phyloP scores from a whole-genome alignment of 768 basidiomycete genomes.

The Crepidotus variabilis region DNA sequence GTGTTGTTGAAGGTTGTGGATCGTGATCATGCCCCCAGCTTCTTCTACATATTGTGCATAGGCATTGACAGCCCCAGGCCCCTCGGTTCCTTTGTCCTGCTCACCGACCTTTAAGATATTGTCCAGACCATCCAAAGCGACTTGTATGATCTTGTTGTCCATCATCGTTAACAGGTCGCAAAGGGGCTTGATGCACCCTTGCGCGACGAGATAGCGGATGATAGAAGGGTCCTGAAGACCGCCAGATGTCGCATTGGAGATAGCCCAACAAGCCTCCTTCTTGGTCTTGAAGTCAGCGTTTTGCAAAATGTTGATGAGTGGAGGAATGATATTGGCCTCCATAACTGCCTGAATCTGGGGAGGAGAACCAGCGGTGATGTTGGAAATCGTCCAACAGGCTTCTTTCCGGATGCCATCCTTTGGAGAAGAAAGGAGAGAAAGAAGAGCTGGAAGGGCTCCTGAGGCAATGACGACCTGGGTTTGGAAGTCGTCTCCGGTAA shows the following conservation, averaged over 20 bases:
- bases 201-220: conserved; percentile 95
- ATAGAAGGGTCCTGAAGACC: conserved; percentile 95
- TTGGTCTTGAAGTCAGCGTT: conserved; percentile 99
- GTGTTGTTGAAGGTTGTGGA: conserved; percentile 98
- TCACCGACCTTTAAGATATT: conserved; percentile 98
- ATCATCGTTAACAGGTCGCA: conserved; percentile 96
- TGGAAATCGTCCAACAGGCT: conserved; percentile 99
- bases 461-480: conserved; percentile 99
- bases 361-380: conserved; percentile 95
- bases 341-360: conserved; percentile 97
- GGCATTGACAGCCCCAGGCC: conserved; percentile 82
- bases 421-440: conserved; percentile 89
- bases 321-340: conserved; percentile 97
- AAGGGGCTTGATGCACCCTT: conserved; percentile 98
- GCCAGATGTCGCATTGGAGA: conserved; percentile 98
- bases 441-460: conserved; percentile 91
- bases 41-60: conserved; percentile 96
- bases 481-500: conserved; percentile 98
- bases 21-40: conserved; percentile 97
- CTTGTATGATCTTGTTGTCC: conserved; percentile 99
- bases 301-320: conserved; percentile 95
- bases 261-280: conserved; percentile 99
- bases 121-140: conserved; percentile 96
- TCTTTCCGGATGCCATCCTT: conserved; percentile 99
- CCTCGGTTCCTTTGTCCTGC: conserved; percentile 80